phyloP scores from a whole-genome alignment of 202 grass and related monocot species.

The Miscanthus sacchariflorus region DNA sequence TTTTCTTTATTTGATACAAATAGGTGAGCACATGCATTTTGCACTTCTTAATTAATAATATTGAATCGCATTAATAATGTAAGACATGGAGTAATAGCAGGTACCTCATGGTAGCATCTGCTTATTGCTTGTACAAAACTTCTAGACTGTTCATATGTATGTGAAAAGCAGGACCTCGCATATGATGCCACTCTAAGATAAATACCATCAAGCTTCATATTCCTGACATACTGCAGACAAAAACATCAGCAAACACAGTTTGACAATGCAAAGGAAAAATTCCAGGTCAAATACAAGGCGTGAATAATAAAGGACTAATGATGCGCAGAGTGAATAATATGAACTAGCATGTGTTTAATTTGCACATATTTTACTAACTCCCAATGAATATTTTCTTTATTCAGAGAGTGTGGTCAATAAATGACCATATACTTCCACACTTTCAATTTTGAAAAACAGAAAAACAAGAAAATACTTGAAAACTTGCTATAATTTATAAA shows the following conservation, averaged over 20 bases:
- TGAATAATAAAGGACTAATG: conserved; percentile 9
- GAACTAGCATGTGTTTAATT: background rate
- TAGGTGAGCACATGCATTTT: conserved; percentile 12
- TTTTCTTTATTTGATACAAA: background rate
- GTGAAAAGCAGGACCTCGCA: conserved; percentile 42
- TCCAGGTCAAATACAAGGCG: background rate
- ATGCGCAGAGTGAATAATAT: background rate
- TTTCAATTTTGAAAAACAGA: background rate
- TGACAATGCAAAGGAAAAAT: conserved; percentile 13
- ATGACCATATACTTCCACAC: background rate
- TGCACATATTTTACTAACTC: conserved; percentile 21
- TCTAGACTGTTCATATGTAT: conserved; percentile 40
- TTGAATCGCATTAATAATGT: conserved; percentile 23
- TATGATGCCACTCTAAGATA: conserved; percentile 40
- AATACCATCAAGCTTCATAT: conserved; percentile 44
- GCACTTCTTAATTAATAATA: background rate
- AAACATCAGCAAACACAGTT: conserved; percentile 30
- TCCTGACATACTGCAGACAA: conserved; percentile 47
- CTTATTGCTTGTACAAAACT: conserved; percentile 47
- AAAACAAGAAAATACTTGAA: conserved; percentile 3
- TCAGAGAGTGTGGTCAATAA: background rate
- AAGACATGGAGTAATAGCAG: conserved; percentile 4
- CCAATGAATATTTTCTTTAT: background rate
- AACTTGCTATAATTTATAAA: background rate
- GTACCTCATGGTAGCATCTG: conserved; percentile 52